Conservation (phyloP, 768 basidiomycete genomes). For the Serendipita vermifera region DNA sequence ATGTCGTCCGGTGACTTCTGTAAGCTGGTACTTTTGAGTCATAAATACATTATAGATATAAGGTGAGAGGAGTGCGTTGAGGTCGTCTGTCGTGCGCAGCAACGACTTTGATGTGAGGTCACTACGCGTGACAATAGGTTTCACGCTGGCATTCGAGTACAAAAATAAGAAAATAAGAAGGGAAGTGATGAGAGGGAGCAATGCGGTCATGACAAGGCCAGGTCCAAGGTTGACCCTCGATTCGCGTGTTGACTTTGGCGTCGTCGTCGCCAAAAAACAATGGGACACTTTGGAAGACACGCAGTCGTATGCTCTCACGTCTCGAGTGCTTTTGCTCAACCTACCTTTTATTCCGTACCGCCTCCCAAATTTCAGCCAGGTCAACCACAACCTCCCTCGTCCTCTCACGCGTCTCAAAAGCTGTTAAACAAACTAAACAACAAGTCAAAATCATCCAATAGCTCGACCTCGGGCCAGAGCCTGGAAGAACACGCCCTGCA, state of each 20-base stretch:
- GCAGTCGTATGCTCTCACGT: slow-evolving; percentile 5
- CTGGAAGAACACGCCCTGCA: slow-evolving; percentile 7
- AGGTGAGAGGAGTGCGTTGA: too few species aligned
- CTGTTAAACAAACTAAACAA: slow-evolving; percentile 3
- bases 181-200: too few species aligned
- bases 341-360: not conserved
- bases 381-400: not conserved
- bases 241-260: too few species aligned
- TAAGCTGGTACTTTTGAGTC: too few species aligned
- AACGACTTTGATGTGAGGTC: too few species aligned
- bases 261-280: too few species aligned
- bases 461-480: not conserved
- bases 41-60: too few species aligned
- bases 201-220: not conserved
- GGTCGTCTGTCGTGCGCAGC: too few species aligned
- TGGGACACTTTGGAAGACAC: not conserved
- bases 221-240: slow-evolving; percentile 7
- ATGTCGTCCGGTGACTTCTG: too few species aligned
- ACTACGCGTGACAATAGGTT: too few species aligned
- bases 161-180: too few species aligned
- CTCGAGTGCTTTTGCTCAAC: slow-evolving; percentile 3
- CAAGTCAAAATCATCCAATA: not conserved
- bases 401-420: not conserved
- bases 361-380: not conserved
- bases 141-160: too few species aligned